A percentile compares a stretch with the other conserved stretches of the same genome.
Evolutionary conservation across 495 filamentous ascomycete species (phyloP).

Genomic region (Penicillium egyptiacum): DNA sequence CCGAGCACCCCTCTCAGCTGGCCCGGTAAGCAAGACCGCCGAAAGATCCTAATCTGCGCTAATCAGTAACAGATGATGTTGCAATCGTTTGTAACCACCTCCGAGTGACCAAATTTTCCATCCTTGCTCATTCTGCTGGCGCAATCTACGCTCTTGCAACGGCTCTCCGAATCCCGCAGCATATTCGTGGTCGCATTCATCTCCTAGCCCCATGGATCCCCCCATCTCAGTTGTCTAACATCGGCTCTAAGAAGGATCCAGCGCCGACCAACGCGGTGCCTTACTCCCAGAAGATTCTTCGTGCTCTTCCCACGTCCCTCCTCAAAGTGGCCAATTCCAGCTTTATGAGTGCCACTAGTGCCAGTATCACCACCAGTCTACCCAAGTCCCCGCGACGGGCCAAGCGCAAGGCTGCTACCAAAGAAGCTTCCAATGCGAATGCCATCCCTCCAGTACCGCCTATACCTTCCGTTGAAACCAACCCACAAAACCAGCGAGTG

Average conservation of each 20-base stretch:
- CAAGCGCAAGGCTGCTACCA: conserved; percentile 59
- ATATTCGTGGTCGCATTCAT: conserved; percentile 93
- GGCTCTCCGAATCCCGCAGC: conserved; percentile 90
- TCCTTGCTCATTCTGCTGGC: conserved; percentile 95
- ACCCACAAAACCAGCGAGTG: conserved; percentile 48
- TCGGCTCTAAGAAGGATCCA: conserved; percentile 70
- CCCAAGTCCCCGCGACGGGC: conserved; percentile 67
- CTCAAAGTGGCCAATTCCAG: conserved; percentile 92
- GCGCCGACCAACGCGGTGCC: conserved; percentile 82
- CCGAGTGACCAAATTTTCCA: conserved; percentile 94
- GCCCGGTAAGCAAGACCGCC: conserved; percentile 66
- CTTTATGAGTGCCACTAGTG: conserved; percentile 90
- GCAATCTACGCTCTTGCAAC: conserved; percentile 98
- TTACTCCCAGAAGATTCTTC: conserved; percentile 85
- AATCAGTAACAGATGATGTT: conserved; percentile 71
- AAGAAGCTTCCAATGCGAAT: conserved; percentile 36
- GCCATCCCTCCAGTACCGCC: conserved; percentile 5
- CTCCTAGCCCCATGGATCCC: conserved; percentile 97
- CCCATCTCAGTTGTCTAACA: conserved; percentile 88
- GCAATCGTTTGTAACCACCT: conserved; percentile 89
- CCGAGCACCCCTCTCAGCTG: conserved; percentile 85
- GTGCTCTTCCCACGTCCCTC: conserved; percentile 86
- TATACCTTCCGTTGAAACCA: conserved; percentile 37
- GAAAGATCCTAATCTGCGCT: conserved; percentile 7
- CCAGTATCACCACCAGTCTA: conserved; percentile 80